Evolutionary conservation across 305 asterid genomes (phyloP).

Genomic region (Fraxinus velutina): DNA sequence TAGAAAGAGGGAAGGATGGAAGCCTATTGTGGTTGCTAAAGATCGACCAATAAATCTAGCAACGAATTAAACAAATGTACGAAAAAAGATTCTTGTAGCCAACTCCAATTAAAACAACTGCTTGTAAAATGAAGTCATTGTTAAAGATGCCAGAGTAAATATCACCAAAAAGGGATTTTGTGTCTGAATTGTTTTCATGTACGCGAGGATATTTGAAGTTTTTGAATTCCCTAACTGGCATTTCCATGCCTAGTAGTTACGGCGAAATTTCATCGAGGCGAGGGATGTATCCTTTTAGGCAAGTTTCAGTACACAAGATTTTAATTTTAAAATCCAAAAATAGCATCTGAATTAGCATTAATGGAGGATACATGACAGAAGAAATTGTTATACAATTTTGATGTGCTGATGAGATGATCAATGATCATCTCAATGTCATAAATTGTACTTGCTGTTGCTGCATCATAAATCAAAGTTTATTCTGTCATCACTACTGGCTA

Average conservation of each 20-base stretch:
- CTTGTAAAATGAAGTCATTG: not conserved
- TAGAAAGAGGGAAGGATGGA: not conserved
- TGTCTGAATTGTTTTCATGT: not conserved
- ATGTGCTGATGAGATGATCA: not conserved
- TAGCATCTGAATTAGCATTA: not conserved
- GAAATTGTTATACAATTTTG: not conserved
- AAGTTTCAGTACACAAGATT: not conserved
- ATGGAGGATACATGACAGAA: not conserved
- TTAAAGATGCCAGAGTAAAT: not conserved
- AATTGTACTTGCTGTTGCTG: not conserved
- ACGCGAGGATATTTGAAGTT: not conserved
- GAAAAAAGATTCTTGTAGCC: not conserved
- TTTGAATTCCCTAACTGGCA: not conserved
- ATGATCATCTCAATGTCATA: not conserved
- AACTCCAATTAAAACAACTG: not conserved
- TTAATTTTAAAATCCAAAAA: not conserved
- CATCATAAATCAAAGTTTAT: not conserved
- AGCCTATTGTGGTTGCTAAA: not conserved
- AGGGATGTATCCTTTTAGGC: not conserved
- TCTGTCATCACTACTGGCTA: not conserved
- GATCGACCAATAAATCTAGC: not conserved
- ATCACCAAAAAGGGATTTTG: not conserved
- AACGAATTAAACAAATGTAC: not conserved
- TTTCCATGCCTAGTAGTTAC: not conserved
- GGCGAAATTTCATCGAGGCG: not conserved